A percentile compares a stretch with the other conserved stretches of the same genome.
These are phyloP conservation scores for Zymoseptoria brevis DNA, from an alignment of 2,329 filamentous ascomycete genomes.

Conservation along the genomic window DNA sequence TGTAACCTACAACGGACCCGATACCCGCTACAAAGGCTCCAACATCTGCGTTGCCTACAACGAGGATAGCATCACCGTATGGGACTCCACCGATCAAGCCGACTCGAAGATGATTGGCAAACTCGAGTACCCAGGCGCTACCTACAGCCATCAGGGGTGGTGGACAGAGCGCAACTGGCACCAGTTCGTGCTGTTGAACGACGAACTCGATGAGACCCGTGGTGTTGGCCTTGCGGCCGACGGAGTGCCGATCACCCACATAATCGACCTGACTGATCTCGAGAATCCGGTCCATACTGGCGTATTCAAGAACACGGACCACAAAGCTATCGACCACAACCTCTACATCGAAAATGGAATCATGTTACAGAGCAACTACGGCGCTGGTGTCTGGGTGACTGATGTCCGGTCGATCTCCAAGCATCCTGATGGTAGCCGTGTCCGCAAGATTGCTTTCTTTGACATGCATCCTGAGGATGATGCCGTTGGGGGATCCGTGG, in stretches of 20 bases:
- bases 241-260: conserved; percentile 43
- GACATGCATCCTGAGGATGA: conserved; percentile 47
- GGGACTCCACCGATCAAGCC: conserved; percentile 41
- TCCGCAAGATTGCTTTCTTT: conserved; percentile 43
- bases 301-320: conserved; percentile 30
- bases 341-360: conserved; percentile 33
- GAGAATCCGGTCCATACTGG: conserved; percentile 34
- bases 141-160: conserved; percentile 53
- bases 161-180: conserved; percentile 34
- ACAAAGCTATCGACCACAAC: conserved; percentile 35
- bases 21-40: conserved; percentile 35
- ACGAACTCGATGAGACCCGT: conserved; percentile 45
- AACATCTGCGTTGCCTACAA: conserved; percentile 48
- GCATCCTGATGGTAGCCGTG: conserved; percentile 38
- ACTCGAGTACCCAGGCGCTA: conserved; percentile 49
- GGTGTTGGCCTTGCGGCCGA: conserved; percentile 37
- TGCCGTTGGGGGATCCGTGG: conserved; percentile 30
- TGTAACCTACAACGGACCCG: conserved; percentile 43
- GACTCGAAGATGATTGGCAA: conserved; percentile 41
- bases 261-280: conserved; percentile 42
- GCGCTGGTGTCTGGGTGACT: conserved; percentile 28
- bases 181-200: conserved; percentile 44
- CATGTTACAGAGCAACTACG: conserved; percentile 32
- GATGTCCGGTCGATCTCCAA: conserved; percentile 30
- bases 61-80: conserved; percentile 39